Conservation (phyloP, 352 stramenopile species). For the Globisporangium nagaii region DNA sequence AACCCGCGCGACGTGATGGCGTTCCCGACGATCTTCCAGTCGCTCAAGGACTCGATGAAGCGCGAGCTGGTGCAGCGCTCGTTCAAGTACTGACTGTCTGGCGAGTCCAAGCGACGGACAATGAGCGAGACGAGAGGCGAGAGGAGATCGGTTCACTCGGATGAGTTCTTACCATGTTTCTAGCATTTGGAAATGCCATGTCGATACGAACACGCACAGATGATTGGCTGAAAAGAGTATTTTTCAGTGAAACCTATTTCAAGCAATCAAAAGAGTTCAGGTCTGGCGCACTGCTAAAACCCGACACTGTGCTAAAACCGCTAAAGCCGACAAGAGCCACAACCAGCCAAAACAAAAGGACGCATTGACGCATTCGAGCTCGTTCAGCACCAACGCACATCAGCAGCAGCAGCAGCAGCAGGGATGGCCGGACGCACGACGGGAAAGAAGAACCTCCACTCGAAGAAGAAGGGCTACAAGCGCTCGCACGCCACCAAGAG, state of each 20-base stretch:
- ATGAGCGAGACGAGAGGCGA: too few species aligned
- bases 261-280: too few species aligned
- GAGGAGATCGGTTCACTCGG: constrained; percentile 24
- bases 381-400: constrained; percentile 7
- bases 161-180: neutral
- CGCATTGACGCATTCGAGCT: constrained; percentile 2
- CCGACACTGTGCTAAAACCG: too few species aligned
- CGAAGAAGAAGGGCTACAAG: constrained; percentile 88
- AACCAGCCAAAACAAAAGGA: neutral
- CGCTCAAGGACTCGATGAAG: constrained; percentile 67
- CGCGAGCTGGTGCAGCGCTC: constrained; percentile 45
- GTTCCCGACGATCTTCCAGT: constrained; percentile 79
- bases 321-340: too few species aligned
- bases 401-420: constrained; percentile 21
- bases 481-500: constrained; percentile 78
- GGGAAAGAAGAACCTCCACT: constrained; percentile 60
- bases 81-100: constrained; percentile 50
- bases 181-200: neutral
- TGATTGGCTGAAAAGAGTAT: constrained; percentile 9
- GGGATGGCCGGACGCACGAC: constrained; percentile 37
- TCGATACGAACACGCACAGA: constrained; percentile 4
- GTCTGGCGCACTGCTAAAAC: too few species aligned
- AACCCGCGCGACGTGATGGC: constrained; percentile 84
- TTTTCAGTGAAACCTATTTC: too few species aligned
- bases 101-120: too few species aligned